Evolutionary conservation across 2,329 filamentous ascomycete species (phyloP), one percentile per base, ranked within the genome.

Genomic region (Zymoseptoria ardabiliae): DNA sequence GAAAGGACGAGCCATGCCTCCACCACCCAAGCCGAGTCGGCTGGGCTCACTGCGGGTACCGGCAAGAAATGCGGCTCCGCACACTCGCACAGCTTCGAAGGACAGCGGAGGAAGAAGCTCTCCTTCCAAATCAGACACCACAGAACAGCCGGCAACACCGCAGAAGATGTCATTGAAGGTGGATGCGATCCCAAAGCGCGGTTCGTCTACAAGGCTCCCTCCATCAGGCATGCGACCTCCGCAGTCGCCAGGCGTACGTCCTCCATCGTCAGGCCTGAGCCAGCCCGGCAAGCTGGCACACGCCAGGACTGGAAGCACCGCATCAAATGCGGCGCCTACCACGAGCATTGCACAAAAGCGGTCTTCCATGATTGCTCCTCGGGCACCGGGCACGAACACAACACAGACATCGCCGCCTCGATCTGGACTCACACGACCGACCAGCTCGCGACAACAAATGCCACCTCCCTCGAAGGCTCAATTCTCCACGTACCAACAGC

Each of bases 401-500:
- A 19, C 59, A n/a, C 57, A 61, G 23, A 61, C 56, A 28, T 67
- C 68, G 17, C 63, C 66, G 6, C 60, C 60, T 19, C 49, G 48
- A 30, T 63, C 64, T 10, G 55, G 57, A 25, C 60, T 58, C 30
- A 54, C 61, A 35, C 65, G 45, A 53, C 57, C 62, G 53, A 68
- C 63, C 57, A 63, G 51, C 28, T 53, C 66, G 19, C 71, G 57
- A 10, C 61, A 70, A 49, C 71, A 74, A 19, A 71, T 74, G n/a
- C 73, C 75, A 23, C 64, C 66, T 17, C 63, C 66, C 7, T 59
- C 66, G 2, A 79, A 80, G 8, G 83, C 84, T 0, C 75, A 79
- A 53, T 88, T 88, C 72, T 82, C 78, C 53, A 86, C 82, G 0
- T 79, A 83, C 48, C 85, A 88, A 65, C 85, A 88, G 65, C 84